Evolutionary conservation across 2,329 filamentous ascomycete species (phyloP).

Genomic region (Trichophyton simii): DNA sequence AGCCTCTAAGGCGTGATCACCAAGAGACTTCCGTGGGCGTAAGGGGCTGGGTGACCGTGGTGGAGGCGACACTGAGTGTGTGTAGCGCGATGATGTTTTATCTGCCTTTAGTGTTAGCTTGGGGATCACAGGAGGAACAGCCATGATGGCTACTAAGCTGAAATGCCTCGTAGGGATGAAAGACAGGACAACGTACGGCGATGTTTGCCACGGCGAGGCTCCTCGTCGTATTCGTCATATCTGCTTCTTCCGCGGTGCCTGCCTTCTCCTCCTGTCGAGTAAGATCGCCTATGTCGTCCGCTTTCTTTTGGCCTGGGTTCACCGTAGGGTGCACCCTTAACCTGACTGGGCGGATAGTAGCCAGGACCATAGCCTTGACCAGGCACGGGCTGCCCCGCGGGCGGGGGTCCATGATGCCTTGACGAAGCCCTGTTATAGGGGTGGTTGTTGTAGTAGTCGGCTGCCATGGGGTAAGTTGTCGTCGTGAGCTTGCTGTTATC

Average conservation of each 20-base stretch:
- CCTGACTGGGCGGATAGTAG: background rate
- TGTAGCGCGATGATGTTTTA: conserved; percentile 20
- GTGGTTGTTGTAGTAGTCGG: conserved; percentile 3
- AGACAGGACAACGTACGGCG: background rate
- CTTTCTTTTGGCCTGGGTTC: background rate
- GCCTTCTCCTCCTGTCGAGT: background rate
- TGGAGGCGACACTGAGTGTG: conserved; percentile 22
- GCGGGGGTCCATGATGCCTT: background rate
- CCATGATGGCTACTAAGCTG: background rate
- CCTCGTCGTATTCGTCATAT: conserved; percentile 26
- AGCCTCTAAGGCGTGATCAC: conserved; percentile 40
- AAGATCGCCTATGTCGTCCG: background rate
- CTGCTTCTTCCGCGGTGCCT: conserved; percentile 13
- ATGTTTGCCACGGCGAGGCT: conserved; percentile 17
- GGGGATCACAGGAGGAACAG: background rate
- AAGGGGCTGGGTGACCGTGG: conserved; percentile 24
- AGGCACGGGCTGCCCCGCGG: background rate
- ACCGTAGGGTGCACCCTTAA: background rate
- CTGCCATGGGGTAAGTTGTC: background rate
- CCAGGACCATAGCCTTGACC: background rate
- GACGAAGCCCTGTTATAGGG: background rate
- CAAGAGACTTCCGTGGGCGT: conserved; percentile 35
- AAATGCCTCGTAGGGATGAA: background rate
- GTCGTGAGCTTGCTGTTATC: background rate
- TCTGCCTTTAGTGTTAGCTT: conserved; percentile 4